These are phyloP conservation scores for Saitozyma sp. DNA, from an alignment of 768 basidiomycete genomes.

Conservation along the genomic window DNA sequence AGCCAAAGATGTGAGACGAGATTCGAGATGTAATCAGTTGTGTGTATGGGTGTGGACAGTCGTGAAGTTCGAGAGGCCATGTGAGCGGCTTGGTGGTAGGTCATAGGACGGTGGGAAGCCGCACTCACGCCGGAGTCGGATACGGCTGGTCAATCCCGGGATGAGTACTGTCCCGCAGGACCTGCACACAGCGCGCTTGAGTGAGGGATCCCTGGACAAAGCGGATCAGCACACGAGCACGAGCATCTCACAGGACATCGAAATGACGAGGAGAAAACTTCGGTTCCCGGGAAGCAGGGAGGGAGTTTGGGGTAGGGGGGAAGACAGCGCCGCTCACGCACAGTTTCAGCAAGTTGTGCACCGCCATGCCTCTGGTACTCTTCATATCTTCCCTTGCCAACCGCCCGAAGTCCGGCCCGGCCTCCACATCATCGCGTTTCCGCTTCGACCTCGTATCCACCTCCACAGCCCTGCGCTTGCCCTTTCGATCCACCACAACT, in stretches of 20 bases:
- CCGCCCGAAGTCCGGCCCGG: conserved; percentile 7
- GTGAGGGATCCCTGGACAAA: conserved; percentile 37
- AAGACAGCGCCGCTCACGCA: conserved; percentile 14
- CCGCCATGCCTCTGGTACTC: conserved; percentile 32
- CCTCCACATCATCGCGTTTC: conserved; percentile 2
- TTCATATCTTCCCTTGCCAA: conserved; percentile 33
- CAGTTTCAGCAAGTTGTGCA: conserved; percentile 46
- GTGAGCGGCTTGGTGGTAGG: background rate
- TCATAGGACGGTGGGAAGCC: background rate
- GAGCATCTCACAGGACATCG: too few relatives aligned
- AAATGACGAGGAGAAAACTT: too few relatives aligned
- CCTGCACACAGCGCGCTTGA: conserved; percentile 45
- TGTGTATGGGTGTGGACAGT: too few relatives aligned
- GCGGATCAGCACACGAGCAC: background rate
- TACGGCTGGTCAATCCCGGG: conserved; percentile 40
- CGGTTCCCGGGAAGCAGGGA: background rate
- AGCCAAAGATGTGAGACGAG: too few relatives aligned
- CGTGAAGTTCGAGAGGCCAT: background rate
- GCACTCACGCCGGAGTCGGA: conserved; percentile 41
- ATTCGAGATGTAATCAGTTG: too few relatives aligned
- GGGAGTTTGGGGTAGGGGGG: background rate
- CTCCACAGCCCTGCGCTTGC: conserved; percentile 4
- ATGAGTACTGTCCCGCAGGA: conserved; percentile 42
- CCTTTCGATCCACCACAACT: background rate
- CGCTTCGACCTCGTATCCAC: background rate